Conservation (phyloP, 176 grass and related monocot genomes). For the Oryza australiensis region DNA sequence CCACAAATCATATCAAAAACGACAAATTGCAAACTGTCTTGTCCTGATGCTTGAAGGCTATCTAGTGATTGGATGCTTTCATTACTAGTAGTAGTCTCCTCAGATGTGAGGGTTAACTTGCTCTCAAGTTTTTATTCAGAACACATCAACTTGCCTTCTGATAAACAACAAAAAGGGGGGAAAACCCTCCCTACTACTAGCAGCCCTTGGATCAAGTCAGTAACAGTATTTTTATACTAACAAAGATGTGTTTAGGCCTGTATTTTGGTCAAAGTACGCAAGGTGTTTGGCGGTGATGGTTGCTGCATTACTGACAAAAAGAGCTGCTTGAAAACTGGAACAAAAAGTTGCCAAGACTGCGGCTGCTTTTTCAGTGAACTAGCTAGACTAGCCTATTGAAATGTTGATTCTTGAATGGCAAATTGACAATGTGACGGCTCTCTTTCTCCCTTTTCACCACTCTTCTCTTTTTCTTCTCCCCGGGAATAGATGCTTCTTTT, state of each 20-base stretch:
- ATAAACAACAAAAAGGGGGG: not conserved
- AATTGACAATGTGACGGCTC: conserved; percentile 12
- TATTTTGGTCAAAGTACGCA: conserved; percentile 34
- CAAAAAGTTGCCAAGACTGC: not conserved
- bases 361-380: conserved; percentile 12
- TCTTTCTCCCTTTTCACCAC: not conserved
- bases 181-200: not conserved
- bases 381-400: not conserved
- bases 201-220: not conserved
- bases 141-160: not conserved
- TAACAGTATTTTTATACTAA: not conserved
- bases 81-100: not conserved
- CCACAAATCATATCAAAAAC: not conserved
- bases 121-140: conserved; percentile 12
- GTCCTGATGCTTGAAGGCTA: not conserved
- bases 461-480: not conserved
- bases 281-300: not conserved
- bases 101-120: not conserved
- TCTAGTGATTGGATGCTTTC: not conserved
- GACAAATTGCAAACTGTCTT: conserved; percentile 28
- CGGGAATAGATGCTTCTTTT: not conserved
- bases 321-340: conserved; percentile 8
- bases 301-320: not conserved
- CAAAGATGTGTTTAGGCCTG: not conserved
- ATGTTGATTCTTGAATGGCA: not conserved